These are phyloP conservation scores for Heterobasidion parviporum DNA, from an alignment of 1,284 basidiomycete genomes.

Conservation along the genomic window DNA sequence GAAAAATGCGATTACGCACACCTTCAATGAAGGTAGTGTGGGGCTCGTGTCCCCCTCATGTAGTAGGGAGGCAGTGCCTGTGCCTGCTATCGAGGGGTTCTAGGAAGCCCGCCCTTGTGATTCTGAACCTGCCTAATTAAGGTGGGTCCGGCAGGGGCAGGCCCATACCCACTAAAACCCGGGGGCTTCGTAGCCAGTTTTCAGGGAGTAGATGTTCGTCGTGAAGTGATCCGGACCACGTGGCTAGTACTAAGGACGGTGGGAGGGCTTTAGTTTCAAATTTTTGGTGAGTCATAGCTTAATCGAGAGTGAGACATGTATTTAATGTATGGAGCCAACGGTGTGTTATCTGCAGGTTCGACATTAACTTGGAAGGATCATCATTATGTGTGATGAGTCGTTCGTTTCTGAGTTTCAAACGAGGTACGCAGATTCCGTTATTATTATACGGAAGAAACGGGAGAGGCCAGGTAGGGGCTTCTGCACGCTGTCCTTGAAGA, in stretches of 20 bases:
- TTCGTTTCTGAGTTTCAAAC: constrained; percentile 7
- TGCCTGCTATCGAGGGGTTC: too few species aligned
- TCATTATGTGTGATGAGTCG: not conserved
- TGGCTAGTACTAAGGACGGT: not conserved
- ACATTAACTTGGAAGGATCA: not conserved
- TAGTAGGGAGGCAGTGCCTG: too few species aligned
- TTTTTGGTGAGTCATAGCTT: not conserved
- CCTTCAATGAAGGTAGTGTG: too few species aligned
- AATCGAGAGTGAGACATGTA: not conserved
- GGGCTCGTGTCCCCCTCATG: too few species aligned
- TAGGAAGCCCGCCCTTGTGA: too few species aligned
- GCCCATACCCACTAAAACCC: constrained; percentile 3
- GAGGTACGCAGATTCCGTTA: constrained; percentile 1
- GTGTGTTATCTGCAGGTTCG: not conserved
- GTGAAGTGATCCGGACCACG: not conserved
- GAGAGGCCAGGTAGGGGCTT: not conserved
- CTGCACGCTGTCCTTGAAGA: not conserved
- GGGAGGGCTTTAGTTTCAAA: not conserved
- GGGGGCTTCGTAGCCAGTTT: not conserved
- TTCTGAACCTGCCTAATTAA: too few species aligned
- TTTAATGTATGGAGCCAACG: not conserved
- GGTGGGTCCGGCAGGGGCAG: too few species aligned
- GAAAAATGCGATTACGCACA: too few species aligned
- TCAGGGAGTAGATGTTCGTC: not conserved
- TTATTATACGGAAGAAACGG: constrained; percentile 1